These are phyloP conservation scores for Pyracantha coccinea DNA, from an alignment of 331 rosid genomes.

Conservation along the genomic window DNA sequence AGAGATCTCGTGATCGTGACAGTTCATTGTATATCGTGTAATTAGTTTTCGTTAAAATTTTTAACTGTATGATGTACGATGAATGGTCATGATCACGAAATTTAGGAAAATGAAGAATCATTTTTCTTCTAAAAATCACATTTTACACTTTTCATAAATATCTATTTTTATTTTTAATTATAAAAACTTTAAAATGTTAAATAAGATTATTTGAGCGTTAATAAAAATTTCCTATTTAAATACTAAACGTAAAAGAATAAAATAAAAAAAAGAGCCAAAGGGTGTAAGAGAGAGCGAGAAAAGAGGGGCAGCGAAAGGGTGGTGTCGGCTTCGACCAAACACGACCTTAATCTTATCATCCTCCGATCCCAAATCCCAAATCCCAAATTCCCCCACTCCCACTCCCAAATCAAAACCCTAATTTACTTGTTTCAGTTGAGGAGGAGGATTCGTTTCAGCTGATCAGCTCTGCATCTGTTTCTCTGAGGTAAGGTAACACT, in stretches of 20 bases:
- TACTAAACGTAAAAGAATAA: neutral
- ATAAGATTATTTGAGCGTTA: too few species aligned
- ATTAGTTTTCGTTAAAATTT: too few species aligned
- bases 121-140: too few species aligned
- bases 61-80: too few species aligned
- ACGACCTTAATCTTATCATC: slow-evolving; percentile 52
- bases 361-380: slow-evolving; percentile 19
- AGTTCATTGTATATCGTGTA: too few species aligned
- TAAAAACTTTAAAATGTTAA: too few species aligned
- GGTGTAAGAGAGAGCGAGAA: neutral
- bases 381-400: slow-evolving; percentile 14
- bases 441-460: neutral
- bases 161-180: too few species aligned
- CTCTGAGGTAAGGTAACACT: neutral
- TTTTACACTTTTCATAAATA: accelerated
- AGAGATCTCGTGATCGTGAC: too few species aligned
- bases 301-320: slow-evolving; percentile 31
- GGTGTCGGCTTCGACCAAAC: slow-evolving; percentile 96
- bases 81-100: accelerated
- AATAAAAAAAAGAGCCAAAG: neutral
- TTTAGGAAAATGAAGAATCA: too few species aligned
- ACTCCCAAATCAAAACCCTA: neutral
- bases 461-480: neutral
- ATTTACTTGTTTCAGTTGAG: neutral
- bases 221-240: neutral